Base-by-base conservation (phyloP, 192 early-diverging fungal species). In the Linnemannia exigua region DNA sequence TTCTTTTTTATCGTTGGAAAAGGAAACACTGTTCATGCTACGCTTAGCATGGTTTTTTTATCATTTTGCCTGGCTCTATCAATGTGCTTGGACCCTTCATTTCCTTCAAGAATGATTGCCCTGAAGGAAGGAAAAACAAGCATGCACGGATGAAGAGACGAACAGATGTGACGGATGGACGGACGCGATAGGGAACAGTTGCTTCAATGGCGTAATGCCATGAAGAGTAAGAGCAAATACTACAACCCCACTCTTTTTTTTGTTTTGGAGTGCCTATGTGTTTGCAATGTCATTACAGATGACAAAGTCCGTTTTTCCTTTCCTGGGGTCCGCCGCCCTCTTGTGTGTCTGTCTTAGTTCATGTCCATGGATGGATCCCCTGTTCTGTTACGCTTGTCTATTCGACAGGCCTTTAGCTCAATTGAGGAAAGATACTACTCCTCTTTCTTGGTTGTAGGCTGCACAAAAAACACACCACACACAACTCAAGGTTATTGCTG, bases 271-370 rank as follows among this genome's bases (percentile, higher is more conserved):
- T 9, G 41, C 9, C 41, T 6, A 44, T 44, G 41, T 44, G 41
- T 44, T 3, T 44, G 41, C 48, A 2, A 31, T 63, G 58, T 63
- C n/a, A 63, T 63, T 63, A 31, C 28, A 63, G 31, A 63, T 63
- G 28, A 63, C 25, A 14, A 63, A 31, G 58, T 63, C 52, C 22
- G 52, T 63, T 63, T 63, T 63, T 63, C 58, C 58, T 63, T 63
- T 63, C 58, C 58, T 63, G 58, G 58, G 58, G 58, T 25, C 5
- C 11, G 58, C 58, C 14, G 11, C 28, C 9, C 17, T 50, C 12
- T 46, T 4, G 44, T 46, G 44, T 50, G 17, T 50, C 17, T 50
- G 1, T 63, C 4, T 15, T 63, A 12, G 8, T 63, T 54, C 25
- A 0, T n/a, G 52, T 3, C 52, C 58, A 31, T 63, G 58, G 58